Percentiles rank a stretch among this genome's conserved stretches.
phyloP scores from a whole-genome alignment of 495 filamentous ascomycete genomes.

The Penicillium bialowiezense region DNA sequence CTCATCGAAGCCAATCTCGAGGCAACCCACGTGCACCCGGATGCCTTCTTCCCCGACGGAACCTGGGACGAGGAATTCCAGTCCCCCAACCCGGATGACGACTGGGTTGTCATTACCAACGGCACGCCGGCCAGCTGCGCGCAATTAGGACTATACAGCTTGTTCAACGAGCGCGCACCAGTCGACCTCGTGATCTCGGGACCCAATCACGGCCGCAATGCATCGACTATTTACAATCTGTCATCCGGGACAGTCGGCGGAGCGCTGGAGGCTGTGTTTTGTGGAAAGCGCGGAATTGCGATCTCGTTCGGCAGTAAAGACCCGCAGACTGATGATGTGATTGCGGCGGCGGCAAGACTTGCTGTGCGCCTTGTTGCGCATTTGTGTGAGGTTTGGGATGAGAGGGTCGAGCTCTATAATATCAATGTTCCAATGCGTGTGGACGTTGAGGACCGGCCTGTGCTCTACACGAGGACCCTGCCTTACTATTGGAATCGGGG shows the following conservation, averaged over 20 bases:
- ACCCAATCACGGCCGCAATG: constrained; percentile 94
- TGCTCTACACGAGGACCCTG: constrained; percentile 73
- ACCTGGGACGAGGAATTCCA: constrained; percentile 30
- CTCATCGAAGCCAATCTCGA: constrained; percentile 81
- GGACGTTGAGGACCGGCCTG: constrained; percentile 58
- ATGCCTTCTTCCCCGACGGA: constrained; percentile 55
- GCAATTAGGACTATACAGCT: constrained; percentile 85
- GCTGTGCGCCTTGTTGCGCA: constrained; percentile 73
- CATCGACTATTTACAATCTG: constrained; percentile 86
- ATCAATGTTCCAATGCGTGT: constrained; percentile 77
- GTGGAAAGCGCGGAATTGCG: constrained; percentile 71
- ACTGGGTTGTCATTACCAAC: constrained; percentile 83
- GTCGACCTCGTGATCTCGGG: constrained; percentile 87
- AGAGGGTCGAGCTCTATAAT: constrained; percentile 77
- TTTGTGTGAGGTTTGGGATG: constrained; percentile 68
- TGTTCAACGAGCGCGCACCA: constrained; percentile 69
- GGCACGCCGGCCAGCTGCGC: constrained; percentile 84
- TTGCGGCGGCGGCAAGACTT: constrained; percentile 64
- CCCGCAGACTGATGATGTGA: constrained; percentile 66
- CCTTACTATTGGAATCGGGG: constrained; percentile 85
- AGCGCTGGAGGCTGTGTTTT: constrained; percentile 87
- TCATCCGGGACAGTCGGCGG: constrained; percentile 88
- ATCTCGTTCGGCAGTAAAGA: constrained; percentile 79
- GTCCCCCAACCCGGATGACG: constrained; percentile 39
- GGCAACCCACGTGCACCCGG: constrained; percentile 75